Evolutionary conservation across 805 yeast genomes (phyloP), one percentile per base, ranked within the genome.

Genomic region (Saturnispora ahearnii): DNA sequence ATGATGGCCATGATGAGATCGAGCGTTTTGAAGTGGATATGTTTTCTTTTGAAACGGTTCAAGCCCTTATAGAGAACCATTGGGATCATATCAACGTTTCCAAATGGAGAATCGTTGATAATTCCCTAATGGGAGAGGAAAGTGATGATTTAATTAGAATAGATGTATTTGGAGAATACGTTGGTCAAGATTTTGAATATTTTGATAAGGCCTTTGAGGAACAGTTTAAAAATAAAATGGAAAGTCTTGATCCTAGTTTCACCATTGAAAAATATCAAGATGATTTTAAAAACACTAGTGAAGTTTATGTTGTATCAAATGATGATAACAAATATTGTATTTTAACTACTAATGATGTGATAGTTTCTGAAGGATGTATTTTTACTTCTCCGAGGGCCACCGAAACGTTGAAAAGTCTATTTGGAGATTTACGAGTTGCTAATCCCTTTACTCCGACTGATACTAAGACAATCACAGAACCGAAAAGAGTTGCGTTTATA

Each of bases 221-320:
- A 22, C 32, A 10, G 10, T 34, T 45, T 13, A 34, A 36, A 28
- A 22, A 13, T 11, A n/a, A 22, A 11, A 31, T 36, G 36, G 22
- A 15, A 21, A 36, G 15, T 4, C 18, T 45, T 36, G 47, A 45
- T 45, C n/a, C 33, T 9, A 33, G 34, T 13, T 45, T 21, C 24
- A 31, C 21, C 24, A 13, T 34, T 29, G 47, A 45, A 15, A 45
- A 36, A 33, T 26, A 36, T n/a, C 28, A 28, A 8, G 12, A 26
- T 9, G 30, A 26, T 18, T 8, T 34, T 13, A 18, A n/a, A 30
- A 13, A 18, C 10, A 32, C 34, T 9, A 45, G 34, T 5, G 47
- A 45, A 37, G 47, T 45, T 12, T 45, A 45, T n/a, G 26, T 45
- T 3, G 11, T 45, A 5, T 45, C 41, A 3, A 45, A 28, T 15